phyloP scores from a whole-genome alignment of 1,139 yeast genomes.

The Meyerozyma elateridarum region DNA sequence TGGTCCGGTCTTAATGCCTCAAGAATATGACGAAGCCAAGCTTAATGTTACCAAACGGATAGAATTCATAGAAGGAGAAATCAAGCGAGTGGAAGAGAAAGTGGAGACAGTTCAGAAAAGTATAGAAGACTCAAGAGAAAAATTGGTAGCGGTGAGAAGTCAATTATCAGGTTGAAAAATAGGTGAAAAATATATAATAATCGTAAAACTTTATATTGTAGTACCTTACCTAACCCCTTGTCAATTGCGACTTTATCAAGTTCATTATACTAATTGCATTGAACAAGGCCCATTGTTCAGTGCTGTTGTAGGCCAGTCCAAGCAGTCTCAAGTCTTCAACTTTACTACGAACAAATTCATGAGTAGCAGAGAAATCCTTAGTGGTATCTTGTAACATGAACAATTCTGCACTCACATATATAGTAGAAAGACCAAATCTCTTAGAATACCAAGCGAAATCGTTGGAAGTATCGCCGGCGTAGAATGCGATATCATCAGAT shows the following conservation, averaged over 20 bases:
- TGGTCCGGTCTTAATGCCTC: constrained; percentile 90
- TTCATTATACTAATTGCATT: constrained; percentile 64
- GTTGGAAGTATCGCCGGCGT: constrained; percentile 76
- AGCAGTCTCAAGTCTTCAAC: constrained; percentile 49
- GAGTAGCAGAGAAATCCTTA: constrained; percentile 48
- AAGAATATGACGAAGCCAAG: constrained; percentile 76
- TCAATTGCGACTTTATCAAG: constrained; percentile 63
- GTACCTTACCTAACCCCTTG: constrained; percentile 61
- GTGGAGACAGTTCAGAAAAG: constrained; percentile 48
- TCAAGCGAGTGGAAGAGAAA: constrained; percentile 60
- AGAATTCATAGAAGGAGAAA: constrained; percentile 78
- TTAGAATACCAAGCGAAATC: constrained; percentile 95
- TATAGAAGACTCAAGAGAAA: constrained; percentile 46
- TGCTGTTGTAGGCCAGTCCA: constrained; percentile 57
- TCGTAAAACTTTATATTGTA: too few relatives aligned
- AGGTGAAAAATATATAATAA: not conserved
- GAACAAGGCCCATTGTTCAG: constrained; percentile 74
- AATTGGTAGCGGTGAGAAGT: constrained; percentile 42
- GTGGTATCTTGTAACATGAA: constrained; percentile 80
- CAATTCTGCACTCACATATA: constrained; percentile 70
- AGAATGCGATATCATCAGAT: constrained; percentile 77
- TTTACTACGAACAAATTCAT: constrained; percentile 59
- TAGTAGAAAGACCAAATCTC: constrained; percentile 61
- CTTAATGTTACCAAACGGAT: constrained; percentile 81
- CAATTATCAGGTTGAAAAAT: not conserved